Conservation (phyloP, 2,329 filamentous ascomycete genomes). For the Botrytis deweyae region DNA sequence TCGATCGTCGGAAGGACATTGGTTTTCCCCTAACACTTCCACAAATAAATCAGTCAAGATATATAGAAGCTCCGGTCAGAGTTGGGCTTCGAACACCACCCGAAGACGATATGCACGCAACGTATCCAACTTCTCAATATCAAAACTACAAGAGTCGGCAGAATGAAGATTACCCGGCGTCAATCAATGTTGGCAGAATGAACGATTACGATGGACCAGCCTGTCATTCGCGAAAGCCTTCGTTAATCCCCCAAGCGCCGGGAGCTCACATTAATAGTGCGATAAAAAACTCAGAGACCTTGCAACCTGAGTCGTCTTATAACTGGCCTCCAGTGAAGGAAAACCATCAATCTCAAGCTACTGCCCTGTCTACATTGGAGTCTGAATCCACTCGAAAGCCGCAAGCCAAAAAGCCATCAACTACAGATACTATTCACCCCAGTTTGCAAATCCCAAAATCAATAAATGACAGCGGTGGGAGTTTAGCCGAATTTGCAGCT, state of each 20-base stretch:
- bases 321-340: neutral
- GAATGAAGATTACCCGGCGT: slow-evolving; percentile 40
- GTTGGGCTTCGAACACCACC: slow-evolving; percentile 52
- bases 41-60: slow-evolving; percentile 27
- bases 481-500: slow-evolving; percentile 78
- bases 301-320: neutral
- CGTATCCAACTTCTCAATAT: slow-evolving; percentile 48
- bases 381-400: slow-evolving; percentile 19
- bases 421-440: slow-evolving; percentile 33
- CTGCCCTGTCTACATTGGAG: neutral
- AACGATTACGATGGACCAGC: neutral
- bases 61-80: slow-evolving; percentile 34
- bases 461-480: slow-evolving; percentile 74
- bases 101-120: slow-evolving; percentile 52
- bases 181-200: slow-evolving; percentile 3
- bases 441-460: slow-evolving; percentile 68
- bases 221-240: slow-evolving; percentile 27
- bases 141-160: slow-evolving; percentile 47
- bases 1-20: slow-evolving; percentile 32
- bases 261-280: slow-evolving; percentile 7
- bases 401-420: slow-evolving; percentile 30
- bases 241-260: slow-evolving; percentile 25
- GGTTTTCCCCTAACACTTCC: slow-evolving; percentile 21
- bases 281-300: neutral
- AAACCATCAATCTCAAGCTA: neutral